Conservation (phyloP, 2,329 filamentous ascomycete genomes). For the Penicillium expansum region DNA sequence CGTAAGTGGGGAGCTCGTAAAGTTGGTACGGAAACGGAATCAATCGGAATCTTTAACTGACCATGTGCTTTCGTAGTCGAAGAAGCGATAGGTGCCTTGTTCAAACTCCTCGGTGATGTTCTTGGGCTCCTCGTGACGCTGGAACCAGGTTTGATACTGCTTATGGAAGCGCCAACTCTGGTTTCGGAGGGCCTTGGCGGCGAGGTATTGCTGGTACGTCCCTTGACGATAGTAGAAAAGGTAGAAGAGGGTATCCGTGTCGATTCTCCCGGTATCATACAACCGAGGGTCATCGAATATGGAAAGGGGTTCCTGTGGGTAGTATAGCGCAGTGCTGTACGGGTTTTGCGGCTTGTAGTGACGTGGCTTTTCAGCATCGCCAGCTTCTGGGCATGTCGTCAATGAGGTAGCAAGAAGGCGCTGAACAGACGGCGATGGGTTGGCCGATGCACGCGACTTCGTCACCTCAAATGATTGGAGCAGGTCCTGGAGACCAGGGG, state of each 20-base stretch:
- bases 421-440: constrained; percentile 64
- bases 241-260: constrained; percentile 96
- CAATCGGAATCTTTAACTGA: constrained; percentile 49
- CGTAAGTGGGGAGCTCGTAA: constrained; percentile 15
- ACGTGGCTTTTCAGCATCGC: constrained; percentile 77
- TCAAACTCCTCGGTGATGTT: constrained; percentile 98
- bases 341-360: constrained; percentile 81
- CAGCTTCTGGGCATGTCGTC: constrained; percentile 67
- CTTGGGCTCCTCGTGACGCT: constrained; percentile 96
- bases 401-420: constrained; percentile 75
- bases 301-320: constrained; percentile 85
- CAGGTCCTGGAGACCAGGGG: constrained; percentile 81
- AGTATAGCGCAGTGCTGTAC: constrained; percentile 75
- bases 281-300: constrained; percentile 89
- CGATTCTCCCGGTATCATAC: constrained; percentile 72
- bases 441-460: constrained; percentile 64
- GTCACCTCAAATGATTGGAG: constrained; percentile 86
- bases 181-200: constrained; percentile 93
- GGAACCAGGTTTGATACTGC: constrained; percentile 99
- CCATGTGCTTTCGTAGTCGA: constrained; percentile 99
- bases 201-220: constrained; percentile 90
- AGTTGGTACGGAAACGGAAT: background rate
- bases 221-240: constrained; percentile 99
- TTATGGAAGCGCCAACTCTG: constrained; percentile 99
- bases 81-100: constrained; percentile 98